Percentiles rank a stretch among this genome's conserved stretches.
phyloP scores from a whole-genome alignment of 768 basidiomycete genomes.

The Amanita polypyramis region DNA sequence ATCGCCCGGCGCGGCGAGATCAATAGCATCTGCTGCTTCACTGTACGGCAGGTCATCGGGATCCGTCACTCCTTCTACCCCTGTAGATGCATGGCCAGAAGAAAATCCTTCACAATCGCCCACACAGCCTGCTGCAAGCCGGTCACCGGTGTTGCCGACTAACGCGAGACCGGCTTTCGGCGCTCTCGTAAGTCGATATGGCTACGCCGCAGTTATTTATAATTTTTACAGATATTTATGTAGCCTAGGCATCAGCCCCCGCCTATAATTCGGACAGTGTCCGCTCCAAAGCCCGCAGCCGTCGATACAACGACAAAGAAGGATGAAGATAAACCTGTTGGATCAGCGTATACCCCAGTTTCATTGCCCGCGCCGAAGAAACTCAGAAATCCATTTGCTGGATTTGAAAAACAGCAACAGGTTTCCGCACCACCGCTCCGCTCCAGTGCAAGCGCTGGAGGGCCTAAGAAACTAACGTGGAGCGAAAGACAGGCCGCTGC shows the following conservation, averaged over 20 bases:
- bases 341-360: constrained; percentile 86
- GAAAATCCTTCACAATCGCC: constrained; percentile 33
- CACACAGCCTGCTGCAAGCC: constrained; percentile 31
- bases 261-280: background rate
- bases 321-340: constrained; percentile 75
- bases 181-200: constrained; percentile 13
- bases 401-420: constrained; percentile 35
- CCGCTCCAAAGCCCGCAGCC: background rate
- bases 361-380: constrained; percentile 77
- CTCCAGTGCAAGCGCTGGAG: constrained; percentile 19
- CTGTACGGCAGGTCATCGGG: constrained; percentile 30
- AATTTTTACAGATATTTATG: background rate
- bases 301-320: constrained; percentile 43
- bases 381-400: constrained; percentile 74
- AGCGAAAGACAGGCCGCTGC: constrained; percentile 86
- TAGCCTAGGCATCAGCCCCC: background rate
- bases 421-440: constrained; percentile 17
- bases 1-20: constrained; percentile 29
- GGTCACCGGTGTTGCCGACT: constrained; percentile 36
- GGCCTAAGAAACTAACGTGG: constrained; percentile 83
- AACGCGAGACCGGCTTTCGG: constrained; percentile 31
- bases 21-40: constrained; percentile 30
- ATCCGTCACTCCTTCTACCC: constrained; percentile 21
- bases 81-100: constrained; percentile 51
- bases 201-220: background rate